Evolutionary conservation across 768 basidiomycete genomes (phyloP).

Genomic region (Pleurotus tuber-regium): DNA sequence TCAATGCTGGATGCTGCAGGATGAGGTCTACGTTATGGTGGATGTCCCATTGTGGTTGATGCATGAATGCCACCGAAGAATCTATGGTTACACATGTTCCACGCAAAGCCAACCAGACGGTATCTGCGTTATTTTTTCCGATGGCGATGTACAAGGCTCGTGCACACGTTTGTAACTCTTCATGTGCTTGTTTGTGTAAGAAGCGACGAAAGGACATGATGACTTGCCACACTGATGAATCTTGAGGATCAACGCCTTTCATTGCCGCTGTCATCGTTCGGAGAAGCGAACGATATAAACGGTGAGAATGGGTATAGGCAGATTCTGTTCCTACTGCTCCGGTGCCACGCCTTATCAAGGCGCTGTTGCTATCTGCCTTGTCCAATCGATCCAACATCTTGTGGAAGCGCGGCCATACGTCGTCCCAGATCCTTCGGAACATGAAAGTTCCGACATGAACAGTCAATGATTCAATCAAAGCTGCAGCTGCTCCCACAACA

Average conservation of each 20-base stretch:
- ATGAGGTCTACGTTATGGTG: constrained; percentile 37
- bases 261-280: constrained; percentile 69
- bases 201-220: constrained; percentile 76
- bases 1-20: constrained; percentile 16
- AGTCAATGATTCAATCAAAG: constrained; percentile 70
- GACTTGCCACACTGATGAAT: constrained; percentile 79
- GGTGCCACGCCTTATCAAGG: constrained; percentile 55
- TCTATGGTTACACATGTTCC: constrained; percentile 47
- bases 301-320: constrained; percentile 78
- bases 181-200: constrained; percentile 60
- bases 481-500: constrained; percentile 76
- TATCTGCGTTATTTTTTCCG: constrained; percentile 65
- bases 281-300: constrained; percentile 75
- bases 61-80: constrained; percentile 47
- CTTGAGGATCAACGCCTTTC: constrained; percentile 65
- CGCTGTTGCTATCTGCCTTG: constrained; percentile 60
- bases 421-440: constrained; percentile 82
- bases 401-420: constrained; percentile 87
- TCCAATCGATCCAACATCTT: constrained; percentile 58
- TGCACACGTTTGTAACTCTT: constrained; percentile 71
- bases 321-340: constrained; percentile 60
- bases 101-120: constrained; percentile 77
- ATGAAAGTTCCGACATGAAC: constrained; percentile 81
- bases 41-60: constrained; percentile 63
- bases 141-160: constrained; percentile 63